phyloP scores from a whole-genome alignment of 1,139 yeast species.

The Neolecta irregularis region DNA sequence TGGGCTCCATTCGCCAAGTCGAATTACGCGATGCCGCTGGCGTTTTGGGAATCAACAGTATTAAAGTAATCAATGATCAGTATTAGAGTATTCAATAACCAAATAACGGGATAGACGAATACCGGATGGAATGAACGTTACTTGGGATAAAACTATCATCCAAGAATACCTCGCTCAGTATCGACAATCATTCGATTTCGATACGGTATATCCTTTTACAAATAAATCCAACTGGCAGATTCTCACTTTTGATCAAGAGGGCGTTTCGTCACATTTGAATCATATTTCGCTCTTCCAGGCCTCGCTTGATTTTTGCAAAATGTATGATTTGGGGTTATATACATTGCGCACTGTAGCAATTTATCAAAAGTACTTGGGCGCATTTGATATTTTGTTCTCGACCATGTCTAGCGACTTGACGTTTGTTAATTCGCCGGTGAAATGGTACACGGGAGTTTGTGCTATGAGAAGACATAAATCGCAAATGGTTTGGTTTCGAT shows the following conservation, averaged over 20 bases:
- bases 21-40: constrained; percentile 33
- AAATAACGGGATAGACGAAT: constrained; percentile 50
- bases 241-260: constrained; percentile 66
- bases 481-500: constrained; percentile 93
- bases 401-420: constrained; percentile 5
- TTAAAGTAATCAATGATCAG: not conserved
- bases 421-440: constrained; percentile 24
- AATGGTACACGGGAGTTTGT: constrained; percentile 45
- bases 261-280: constrained; percentile 77
- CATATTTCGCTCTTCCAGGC: constrained; percentile 39
- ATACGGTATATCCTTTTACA: constrained; percentile 1
- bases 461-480: constrained; percentile 59
- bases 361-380: constrained; percentile 25
- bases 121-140: constrained; percentile 44
- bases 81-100: not conserved
- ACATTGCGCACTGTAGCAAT: constrained; percentile 26
- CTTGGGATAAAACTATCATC: constrained; percentile 20
- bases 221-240: constrained; percentile 19
- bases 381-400: constrained; percentile 19
- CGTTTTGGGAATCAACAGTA: too few relatives aligned
- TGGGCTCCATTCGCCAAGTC: constrained; percentile 50
- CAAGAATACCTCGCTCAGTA: too few relatives aligned
- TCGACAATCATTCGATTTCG: not conserved
- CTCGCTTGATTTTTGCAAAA: constrained; percentile 10
- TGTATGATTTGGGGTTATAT: constrained; percentile 20